Base-by-base conservation (phyloP, 208 protist species). In the Leishmania amazonensis region DNA sequence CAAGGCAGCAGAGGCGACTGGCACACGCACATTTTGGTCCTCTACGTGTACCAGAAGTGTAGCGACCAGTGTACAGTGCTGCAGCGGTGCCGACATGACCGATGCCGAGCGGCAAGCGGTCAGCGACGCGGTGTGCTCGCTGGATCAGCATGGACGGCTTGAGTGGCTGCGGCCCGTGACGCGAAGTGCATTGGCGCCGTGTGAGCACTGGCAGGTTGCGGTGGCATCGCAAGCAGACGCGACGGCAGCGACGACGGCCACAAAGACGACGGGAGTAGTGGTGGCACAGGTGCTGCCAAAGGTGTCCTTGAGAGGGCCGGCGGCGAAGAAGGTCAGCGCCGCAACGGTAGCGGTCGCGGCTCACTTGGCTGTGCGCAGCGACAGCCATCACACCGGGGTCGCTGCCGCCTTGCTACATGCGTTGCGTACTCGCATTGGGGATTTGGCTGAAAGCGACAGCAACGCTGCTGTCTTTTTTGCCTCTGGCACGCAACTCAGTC, bases 381-480 rank as follows among this genome's bases (percentile, higher is more conserved):
- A 74, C 2, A 57, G 81, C 42, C 84, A 86, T 7, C 78, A 79
- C n/a, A 64, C 40, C 0, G 86, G 88, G 11, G 54, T 92, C n/a
- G 81, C 89, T 9, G 76, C 90, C 38, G 58, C 76, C 38, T 64
- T 96, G 57, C 80, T 95, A 65, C 47, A 51, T 6, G 75, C 85
- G 15, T 31, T 95, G 53, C 78, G 80, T 7, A 57, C 21, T 5
- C 57, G 64, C 6, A 11, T 78, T 58, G 42, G 62, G 4, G 77
- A 67, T 60, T 15, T 89, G 15, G 51, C 64, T 21, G 78, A 58
- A 1, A 35, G 53, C 71, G 84, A 78, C 57, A n/a, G 17, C 4
- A 76, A 76, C 47, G 57, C 71, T 17, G 65, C 85, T 51, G 87
- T 92, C n/a, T 88, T 93, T 31, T 95, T 96, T 58, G 77, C 85